Percentiles rank a stretch among this genome's conserved stretches.
Conservation (phyloP, 768 basidiomycete genomes). For the Strobilomyces echinocephalus region DNA sequence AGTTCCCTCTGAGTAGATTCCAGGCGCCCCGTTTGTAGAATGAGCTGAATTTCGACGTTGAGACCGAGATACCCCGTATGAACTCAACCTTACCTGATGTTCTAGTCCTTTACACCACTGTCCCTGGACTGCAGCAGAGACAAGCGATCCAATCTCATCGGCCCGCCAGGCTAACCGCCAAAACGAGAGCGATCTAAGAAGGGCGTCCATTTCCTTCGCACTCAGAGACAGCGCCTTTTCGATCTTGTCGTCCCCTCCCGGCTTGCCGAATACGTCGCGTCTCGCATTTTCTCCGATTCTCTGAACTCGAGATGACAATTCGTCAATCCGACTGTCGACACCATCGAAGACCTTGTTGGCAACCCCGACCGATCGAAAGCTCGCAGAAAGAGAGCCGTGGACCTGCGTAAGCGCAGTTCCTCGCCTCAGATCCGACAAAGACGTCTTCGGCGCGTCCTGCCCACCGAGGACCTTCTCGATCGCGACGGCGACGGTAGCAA, state of each 20-base stretch:
- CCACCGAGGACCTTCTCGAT: conserved; percentile 28
- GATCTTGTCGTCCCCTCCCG: conserved; percentile 19
- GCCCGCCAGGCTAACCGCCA: conserved; percentile 38
- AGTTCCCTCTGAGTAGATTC: conserved; percentile 42
- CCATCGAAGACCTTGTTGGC: conserved; percentile 33
- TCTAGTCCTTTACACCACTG: conserved; percentile 46
- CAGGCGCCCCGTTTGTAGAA: conserved; percentile 61
- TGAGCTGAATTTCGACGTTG: conserved; percentile 39
- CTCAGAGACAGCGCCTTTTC: conserved; percentile 27
- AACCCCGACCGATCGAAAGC: conserved; percentile 28
- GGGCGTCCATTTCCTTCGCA: conserved; percentile 25
- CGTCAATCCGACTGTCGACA: conserved; percentile 32
- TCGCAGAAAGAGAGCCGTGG: conserved; percentile 37
- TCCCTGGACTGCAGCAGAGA: conserved; percentile 30
- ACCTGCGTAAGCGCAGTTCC: conserved; percentile 38
- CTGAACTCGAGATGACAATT: conserved; percentile 37
- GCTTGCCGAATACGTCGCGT: conserved; percentile 36
- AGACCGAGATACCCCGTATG: not conserved
- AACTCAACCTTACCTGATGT: conserved; percentile 36
- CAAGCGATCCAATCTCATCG: conserved; percentile 36
- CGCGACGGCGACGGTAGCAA: conserved; percentile 44
- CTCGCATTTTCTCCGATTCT: conserved; percentile 35
- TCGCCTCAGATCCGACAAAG: conserved; percentile 28
- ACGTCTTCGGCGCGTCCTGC: not conserved
- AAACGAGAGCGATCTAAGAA: conserved; percentile 35